These are phyloP conservation scores for Spatholobus suberectus DNA, from an alignment of 306 rosid species.

Conservation along the genomic window DNA sequence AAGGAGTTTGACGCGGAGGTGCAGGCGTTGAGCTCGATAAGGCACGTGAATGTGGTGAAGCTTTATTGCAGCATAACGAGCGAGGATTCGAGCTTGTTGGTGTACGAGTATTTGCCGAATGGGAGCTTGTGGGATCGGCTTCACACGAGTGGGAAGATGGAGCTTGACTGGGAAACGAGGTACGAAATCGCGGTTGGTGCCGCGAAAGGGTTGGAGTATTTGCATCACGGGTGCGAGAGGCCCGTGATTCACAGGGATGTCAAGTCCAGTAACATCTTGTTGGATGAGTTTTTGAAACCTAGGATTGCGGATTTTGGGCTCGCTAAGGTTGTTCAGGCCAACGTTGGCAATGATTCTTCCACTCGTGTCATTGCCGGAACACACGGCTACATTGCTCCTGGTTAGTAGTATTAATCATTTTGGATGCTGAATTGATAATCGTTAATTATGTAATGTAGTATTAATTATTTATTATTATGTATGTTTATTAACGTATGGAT, in stretches of 20 bases:
- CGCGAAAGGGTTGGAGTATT: conserved; percentile 91
- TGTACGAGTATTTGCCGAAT: conserved; percentile 83
- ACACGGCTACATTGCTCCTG: conserved; percentile 95
- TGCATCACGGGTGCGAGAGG: conserved; percentile 83
- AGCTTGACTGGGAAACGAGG: conserved; percentile 92
- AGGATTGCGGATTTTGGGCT: conserved; percentile 93
- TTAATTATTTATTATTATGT: neutral
- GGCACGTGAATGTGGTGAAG: conserved; percentile 97
- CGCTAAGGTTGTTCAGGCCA: conserved; percentile 74
- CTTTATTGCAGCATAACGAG: conserved; percentile 88
- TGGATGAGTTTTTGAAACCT: conserved; percentile 90
- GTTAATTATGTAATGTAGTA: neutral
- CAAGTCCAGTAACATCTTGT: conserved; percentile 85
- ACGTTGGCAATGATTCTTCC: conserved; percentile 62
- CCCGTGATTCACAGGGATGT: conserved; percentile 93
- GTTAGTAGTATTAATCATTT: conserved; percentile 45
- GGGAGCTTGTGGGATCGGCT: conserved; percentile 94
- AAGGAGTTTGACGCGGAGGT: conserved; percentile 90
- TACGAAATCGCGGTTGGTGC: conserved; percentile 85
- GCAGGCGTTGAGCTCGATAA: conserved; percentile 73
- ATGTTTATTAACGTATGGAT: neutral
- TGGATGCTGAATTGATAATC: neutral
- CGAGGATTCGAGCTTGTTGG: conserved; percentile 88
- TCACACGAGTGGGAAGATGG: conserved; percentile 64
- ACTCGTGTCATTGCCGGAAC: conserved; percentile 90